Evolutionary conservation across 306 rosid genomes (phyloP), one percentile per base, ranked within the genome.

Genomic region (barrel medic (Medicago truncatula)): DNA sequence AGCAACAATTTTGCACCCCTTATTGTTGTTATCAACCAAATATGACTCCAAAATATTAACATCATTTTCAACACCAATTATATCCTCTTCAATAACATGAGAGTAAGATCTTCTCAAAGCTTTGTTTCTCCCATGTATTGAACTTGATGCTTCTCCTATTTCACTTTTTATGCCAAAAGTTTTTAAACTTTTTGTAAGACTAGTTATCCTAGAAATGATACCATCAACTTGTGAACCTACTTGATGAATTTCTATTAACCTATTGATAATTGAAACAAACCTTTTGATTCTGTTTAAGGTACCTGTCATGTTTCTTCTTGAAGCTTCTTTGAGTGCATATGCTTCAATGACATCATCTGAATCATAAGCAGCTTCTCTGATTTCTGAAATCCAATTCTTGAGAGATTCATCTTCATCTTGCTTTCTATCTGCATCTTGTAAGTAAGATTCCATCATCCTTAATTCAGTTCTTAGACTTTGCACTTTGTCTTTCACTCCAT

Each of bases 361-460:
- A 70, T 87, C 91, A 81, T 78, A 80, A 67, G 90, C 88, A 14
- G 78, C 81, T 61, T 87, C 91, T 83, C 86, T 76, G 34, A 89
- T 81, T 75, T 85, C 90, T 21, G 86, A 76, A 54, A 89, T 75
- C 87, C 86, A 84, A 7, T 61, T 79, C 2, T 41, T 65, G 9
- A 84, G 70, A 10, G 57, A 50, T 31, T 72, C 76, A 68, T 78
- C 73, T 1, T 70, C 85, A 0, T 80, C 82, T 73, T 89, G 90
- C 71, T 74, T 84, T 47, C 82, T 71, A 36, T 87, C 88, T 16
- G 87, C 87, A 74, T 88, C 89, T 80, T 86, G 86, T 10, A 88
- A 53, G 77, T 81, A 84, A 21, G 84, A 77, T 16, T 54, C 77
- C 73, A 86, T 82, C 74, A n/a, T 56, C 23, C 58, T 76, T 49